Conservation (phyloP, 495 filamentous ascomycete genomes). For the Penicillium odoratum region DNA sequence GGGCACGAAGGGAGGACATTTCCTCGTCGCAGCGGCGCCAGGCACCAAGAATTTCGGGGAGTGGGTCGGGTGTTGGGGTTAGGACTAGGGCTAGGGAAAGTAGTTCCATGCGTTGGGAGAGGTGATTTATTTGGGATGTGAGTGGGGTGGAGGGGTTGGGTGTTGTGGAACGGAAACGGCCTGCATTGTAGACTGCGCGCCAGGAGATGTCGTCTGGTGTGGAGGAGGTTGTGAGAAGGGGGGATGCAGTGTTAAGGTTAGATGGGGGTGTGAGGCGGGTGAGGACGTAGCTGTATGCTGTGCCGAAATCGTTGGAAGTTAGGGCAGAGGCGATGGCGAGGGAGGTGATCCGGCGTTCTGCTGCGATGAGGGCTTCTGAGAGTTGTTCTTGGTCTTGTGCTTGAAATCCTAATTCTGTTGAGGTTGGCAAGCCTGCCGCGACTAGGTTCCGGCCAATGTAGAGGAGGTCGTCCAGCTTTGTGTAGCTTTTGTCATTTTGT, state of each 20-base stretch:
- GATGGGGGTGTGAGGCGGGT: constrained; percentile 54
- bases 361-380: constrained; percentile 33
- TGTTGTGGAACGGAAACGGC: constrained; percentile 64
- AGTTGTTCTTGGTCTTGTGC: constrained; percentile 6
- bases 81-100: constrained; percentile 81
- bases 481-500: constrained; percentile 84
- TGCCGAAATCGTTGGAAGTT: constrained; percentile 88
- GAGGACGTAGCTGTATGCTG: constrained; percentile 92
- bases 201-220: constrained; percentile 78
- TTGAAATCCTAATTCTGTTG: constrained; percentile 13
- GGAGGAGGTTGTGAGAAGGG: constrained; percentile 25
- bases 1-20: constrained; percentile 63
- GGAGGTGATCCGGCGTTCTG: constrained; percentile 71
- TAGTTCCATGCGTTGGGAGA: constrained; percentile 82
- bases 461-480: constrained; percentile 80
- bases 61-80: constrained; percentile 66
- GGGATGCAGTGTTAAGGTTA: constrained; percentile 30
- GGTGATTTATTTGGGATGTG: constrained; percentile 40
- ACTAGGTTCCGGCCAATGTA: constrained; percentile 76
- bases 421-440: constrained; percentile 56
- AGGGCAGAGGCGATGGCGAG: constrained; percentile 90
- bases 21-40: constrained; percentile 91
- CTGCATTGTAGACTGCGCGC: constrained; percentile 88
- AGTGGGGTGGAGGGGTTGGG: constrained; percentile 29
- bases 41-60: constrained; percentile 80